Evolutionary conservation across 352 stramenopile species (phyloP).

Genomic region (Thraustochytrium striatum): DNA sequence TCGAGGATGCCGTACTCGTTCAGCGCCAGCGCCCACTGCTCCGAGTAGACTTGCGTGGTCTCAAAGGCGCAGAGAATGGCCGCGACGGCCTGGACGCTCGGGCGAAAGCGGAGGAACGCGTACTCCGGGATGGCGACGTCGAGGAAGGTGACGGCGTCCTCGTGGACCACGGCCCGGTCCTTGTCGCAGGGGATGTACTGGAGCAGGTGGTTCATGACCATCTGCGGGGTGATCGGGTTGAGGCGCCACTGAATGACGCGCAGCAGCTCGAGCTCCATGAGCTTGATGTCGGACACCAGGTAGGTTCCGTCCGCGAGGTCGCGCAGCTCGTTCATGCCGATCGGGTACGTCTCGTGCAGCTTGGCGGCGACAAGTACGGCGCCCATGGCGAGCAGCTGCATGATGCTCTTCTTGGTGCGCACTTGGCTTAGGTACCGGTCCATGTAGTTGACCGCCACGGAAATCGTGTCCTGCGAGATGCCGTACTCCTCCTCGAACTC

Average conservation of each 20-base stretch:
- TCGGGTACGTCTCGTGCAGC: conserved; percentile 42
- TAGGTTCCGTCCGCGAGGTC: conserved; percentile 36
- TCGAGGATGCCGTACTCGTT: background rate
- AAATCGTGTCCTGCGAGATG: conserved; percentile 36
- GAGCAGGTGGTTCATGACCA: conserved; percentile 24
- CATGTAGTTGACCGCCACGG: conserved; percentile 42
- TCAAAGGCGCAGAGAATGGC: conserved; percentile 26
- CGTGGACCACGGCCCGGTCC: background rate
- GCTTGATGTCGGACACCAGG: conserved; percentile 46
- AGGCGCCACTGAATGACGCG: conserved; percentile 42
- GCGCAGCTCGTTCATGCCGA: conserved; percentile 42
- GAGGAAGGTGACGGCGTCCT: conserved; percentile 27
- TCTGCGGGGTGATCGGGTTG: conserved; percentile 25
- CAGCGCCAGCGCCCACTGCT: background rate
- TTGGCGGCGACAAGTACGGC: conserved; percentile 31
- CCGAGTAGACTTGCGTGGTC: background rate
- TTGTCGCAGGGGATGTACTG: conserved; percentile 27
- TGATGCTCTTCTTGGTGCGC: conserved; percentile 16
- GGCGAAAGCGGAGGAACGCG: conserved; percentile 8
- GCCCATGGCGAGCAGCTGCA: conserved; percentile 38
- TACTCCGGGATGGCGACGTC: conserved; percentile 42
- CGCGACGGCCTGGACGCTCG: background rate
- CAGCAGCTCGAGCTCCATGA: conserved; percentile 43
- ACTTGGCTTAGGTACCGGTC: conserved; percentile 30
- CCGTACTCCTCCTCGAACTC: conserved; percentile 46